Evolutionary conservation across 1,284 basidiomycete species (phyloP).

Genomic region (Xanthoconium separans): DNA sequence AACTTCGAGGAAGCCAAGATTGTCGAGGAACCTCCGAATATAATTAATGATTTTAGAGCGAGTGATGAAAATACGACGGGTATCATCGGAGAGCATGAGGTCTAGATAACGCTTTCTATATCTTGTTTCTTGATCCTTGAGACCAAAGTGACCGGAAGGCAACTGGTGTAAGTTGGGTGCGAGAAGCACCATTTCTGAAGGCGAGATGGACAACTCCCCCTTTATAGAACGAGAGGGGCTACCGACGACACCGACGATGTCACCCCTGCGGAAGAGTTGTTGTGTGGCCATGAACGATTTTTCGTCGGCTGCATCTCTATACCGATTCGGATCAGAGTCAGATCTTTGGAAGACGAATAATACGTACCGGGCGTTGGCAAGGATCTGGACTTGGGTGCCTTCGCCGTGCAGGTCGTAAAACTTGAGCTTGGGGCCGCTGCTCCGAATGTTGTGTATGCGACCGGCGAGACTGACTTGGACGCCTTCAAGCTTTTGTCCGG

Average conservation of each 20-base stretch:
- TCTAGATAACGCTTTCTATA: conserved; percentile 99
- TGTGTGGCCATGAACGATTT: conserved; percentile 76
- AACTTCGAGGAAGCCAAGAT: conserved; percentile 96
- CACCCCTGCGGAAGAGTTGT: conserved; percentile 90
- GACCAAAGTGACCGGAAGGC: conserved; percentile 85
- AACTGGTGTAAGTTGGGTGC: conserved; percentile 96
- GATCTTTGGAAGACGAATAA: background rate
- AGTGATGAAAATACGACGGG: conserved; percentile 90
- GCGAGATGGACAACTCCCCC: conserved; percentile 92
- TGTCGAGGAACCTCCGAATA: conserved; percentile 88
- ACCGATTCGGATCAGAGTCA: background rate
- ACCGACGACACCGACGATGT: conserved; percentile 93
- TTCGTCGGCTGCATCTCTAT: conserved; percentile 69
- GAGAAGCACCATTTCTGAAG: conserved; percentile 83
- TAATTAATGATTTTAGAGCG: conserved; percentile 89
- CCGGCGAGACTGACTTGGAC: conserved; percentile 74
- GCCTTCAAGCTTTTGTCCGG: conserved; percentile 59
- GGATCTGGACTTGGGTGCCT: conserved; percentile 93
- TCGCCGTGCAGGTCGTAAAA: conserved; percentile 97
- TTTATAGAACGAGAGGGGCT: conserved; percentile 91
- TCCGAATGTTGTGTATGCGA: conserved; percentile 88
- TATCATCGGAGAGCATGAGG: conserved; percentile 92
- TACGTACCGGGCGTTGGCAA: conserved; percentile 86
- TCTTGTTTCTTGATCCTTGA: conserved; percentile 96
- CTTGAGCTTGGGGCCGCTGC: conserved; percentile 79